Evolutionary conservation across 805 yeast genomes (phyloP).

Genomic region (Candida ascalaphidarum): DNA sequence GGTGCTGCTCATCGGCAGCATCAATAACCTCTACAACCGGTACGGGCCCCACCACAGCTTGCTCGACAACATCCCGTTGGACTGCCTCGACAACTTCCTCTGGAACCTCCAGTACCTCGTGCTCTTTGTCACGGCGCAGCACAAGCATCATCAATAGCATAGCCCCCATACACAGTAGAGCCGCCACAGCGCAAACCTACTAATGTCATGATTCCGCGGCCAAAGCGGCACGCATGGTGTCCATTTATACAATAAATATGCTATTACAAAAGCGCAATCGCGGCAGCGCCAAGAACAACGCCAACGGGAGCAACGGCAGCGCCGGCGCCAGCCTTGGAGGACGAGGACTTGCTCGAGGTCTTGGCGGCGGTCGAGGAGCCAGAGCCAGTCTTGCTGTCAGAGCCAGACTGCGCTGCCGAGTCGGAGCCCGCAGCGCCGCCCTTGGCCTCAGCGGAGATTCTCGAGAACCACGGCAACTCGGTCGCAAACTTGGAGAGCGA

Average conservation of each 20-base stretch:
- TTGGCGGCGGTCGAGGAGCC: no score
- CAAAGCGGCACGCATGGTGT: not conserved
- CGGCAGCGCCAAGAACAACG: slow-evolving; percentile 24
- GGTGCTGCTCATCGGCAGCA: slow-evolving; percentile 13
- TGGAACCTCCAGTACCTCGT: slow-evolving; percentile 32
- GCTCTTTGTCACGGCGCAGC: slow-evolving; percentile 22
- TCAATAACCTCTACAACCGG: slow-evolving; percentile 9
- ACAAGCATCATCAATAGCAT: not conserved
- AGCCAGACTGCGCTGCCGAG: slow-evolving; percentile 2
- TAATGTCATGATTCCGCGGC: no score
- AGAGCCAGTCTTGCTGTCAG: slow-evolving; percentile 1
- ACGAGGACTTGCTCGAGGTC: not conserved
- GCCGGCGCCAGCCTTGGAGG: slow-evolving; percentile 6
- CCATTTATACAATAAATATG: slow-evolving; percentile 1
- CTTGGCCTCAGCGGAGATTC: slow-evolving; percentile 10
- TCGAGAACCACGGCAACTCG: slow-evolving; percentile 14
- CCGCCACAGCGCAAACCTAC: no score
- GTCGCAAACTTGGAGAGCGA: slow-evolving; percentile 8
- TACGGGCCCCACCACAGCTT: slow-evolving; percentile 3
- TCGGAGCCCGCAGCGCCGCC: slow-evolving; percentile 5
- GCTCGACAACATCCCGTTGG: slow-evolving; percentile 21
- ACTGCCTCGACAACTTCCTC: slow-evolving; percentile 30
- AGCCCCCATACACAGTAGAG: no score
- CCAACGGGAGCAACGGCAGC: slow-evolving; percentile 18
- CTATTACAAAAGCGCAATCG: slow-evolving; percentile 21